phyloP scores from a whole-genome alignment of 345 rosid species.

The Raphanus raphanistrum region DNA sequence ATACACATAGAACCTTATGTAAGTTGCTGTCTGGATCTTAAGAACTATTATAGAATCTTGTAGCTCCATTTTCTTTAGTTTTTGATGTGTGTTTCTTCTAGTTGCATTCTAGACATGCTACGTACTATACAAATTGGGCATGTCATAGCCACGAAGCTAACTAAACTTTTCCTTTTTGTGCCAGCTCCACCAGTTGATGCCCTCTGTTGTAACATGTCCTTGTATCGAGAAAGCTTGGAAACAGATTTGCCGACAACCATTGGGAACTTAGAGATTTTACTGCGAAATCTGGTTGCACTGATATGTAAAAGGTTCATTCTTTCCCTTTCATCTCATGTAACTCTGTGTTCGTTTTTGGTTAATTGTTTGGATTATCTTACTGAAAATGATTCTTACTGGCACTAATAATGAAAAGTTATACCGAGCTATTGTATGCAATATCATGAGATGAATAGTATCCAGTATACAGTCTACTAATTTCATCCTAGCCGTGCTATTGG shows the following conservation, averaged over 20 bases:
- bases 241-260: slow-evolving; percentile 86
- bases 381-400: slow-evolving; percentile 4
- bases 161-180: slow-evolving; percentile 37
- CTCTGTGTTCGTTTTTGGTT: slow-evolving; percentile 12
- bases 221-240: slow-evolving; percentile 90
- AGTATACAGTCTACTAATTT: neutral
- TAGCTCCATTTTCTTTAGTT: slow-evolving; percentile 15
- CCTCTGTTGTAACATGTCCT: slow-evolving; percentile 97
- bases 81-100: slow-evolving; percentile 11
- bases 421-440: slow-evolving; percentile 3
- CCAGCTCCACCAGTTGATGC: slow-evolving; percentile 99
- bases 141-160: slow-evolving; percentile 16
- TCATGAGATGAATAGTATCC: slow-evolving; percentile 2
- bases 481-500: neutral
- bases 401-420: neutral
- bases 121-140: neutral
- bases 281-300: slow-evolving; percentile 70
- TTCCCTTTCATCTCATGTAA: slow-evolving; percentile 21
- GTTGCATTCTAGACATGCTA: slow-evolving; percentile 6
- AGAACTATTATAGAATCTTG: slow-evolving; percentile 7
- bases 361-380: slow-evolving; percentile 10
- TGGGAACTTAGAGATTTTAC: slow-evolving; percentile 97
- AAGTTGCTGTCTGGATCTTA: slow-evolving; percentile 44
- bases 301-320: slow-evolving; percentile 85
- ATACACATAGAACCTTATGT: slow-evolving; percentile 92